Evolutionary conservation across 768 basidiomycete species (phyloP), one percentile per base, ranked within the genome.

Genomic region (Trametes meyenii): DNA sequence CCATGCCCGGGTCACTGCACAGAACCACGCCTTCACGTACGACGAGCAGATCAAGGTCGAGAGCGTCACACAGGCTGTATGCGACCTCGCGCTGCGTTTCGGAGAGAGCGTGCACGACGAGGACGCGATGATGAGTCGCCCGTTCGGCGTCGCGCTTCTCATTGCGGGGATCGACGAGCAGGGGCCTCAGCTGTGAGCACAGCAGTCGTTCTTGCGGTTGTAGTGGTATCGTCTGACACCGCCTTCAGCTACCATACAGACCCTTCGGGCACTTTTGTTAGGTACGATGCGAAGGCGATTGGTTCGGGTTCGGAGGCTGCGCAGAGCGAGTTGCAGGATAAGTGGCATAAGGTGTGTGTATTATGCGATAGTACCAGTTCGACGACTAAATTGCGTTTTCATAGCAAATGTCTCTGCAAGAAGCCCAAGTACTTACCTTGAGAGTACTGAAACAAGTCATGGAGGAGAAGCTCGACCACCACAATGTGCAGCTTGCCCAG

Each of bases 61-160:
- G 81, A 97, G 95, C 71, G 94, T 87, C 57, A 97, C 97, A 2
- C 97, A 98, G 80, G 96, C 96, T 1, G 95, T 98, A 46, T 97
- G 96, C 75, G 97, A 98, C 81, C 80, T 99, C 58, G 97, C 97
- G 3, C 78, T 99, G 72, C 80, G 96, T 68, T 99, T 99, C 66
- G 97, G 97, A 64, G 97, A 98, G 86, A 96, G 95, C 77, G 95
- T 98, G 66, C 94, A 98, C 70, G 95, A 98, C 72, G 96, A 97
- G 76, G 96, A 97, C 73, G 96, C 96, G 4, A 89, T 96, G 89
- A 98, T 98, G 96, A 97, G 95, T 77, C 83, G 97, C 69, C 97
- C 97, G 54, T 99, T 99, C 78, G 97, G 97, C 68, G 97, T 99
- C 35, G 97, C 97, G 6, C 78, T 99, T 66, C 77, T 98, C 69